Conservation (phyloP, 31 red algal genomes). For the Odonthalia washingtoniensis region DNA sequence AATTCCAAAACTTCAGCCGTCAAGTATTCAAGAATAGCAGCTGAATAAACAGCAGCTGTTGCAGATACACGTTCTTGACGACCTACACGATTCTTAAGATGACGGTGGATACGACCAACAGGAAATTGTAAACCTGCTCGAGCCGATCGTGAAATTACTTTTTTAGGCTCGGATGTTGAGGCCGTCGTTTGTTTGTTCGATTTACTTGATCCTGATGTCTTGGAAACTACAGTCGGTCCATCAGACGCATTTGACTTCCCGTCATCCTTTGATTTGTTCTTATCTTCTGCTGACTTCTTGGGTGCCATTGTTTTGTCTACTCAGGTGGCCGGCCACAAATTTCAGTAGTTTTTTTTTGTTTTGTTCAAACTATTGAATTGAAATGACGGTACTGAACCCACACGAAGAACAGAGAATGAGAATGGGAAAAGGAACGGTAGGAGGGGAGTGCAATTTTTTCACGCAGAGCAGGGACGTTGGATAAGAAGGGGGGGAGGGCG, state of each 20-base stretch:
- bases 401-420: too few species aligned
- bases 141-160: slow-evolving; percentile 75
- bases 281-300: slow-evolving; percentile 51
- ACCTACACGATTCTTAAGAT: slow-evolving; percentile 79
- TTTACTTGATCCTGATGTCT: background rate
- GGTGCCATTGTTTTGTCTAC: slow-evolving; percentile 51
- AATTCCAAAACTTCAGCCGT: slow-evolving; percentile 92
- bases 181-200: background rate
- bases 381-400: too few species aligned
- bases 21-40: slow-evolving; percentile 92
- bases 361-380: too few species aligned
- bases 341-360: too few species aligned
- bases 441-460: too few species aligned
- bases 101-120: slow-evolving; percentile 89
- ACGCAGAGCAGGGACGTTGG: too few species aligned
- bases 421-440: too few species aligned
- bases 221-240: background rate
- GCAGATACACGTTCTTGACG: slow-evolving; percentile 85
- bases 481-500: too few species aligned
- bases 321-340: too few species aligned
- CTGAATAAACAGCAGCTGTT: slow-evolving; percentile 90
- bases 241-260: background rate
- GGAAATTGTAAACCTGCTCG: slow-evolving; percentile 90
- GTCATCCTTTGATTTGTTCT: slow-evolving; percentile 43
- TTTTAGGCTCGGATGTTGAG: slow-evolving; percentile 50